A percentile compares a stretch with the other conserved stretches of the same genome.
phyloP scores from a whole-genome alignment of 1,139 yeast species.

The Pneumocystis murina region DNA sequence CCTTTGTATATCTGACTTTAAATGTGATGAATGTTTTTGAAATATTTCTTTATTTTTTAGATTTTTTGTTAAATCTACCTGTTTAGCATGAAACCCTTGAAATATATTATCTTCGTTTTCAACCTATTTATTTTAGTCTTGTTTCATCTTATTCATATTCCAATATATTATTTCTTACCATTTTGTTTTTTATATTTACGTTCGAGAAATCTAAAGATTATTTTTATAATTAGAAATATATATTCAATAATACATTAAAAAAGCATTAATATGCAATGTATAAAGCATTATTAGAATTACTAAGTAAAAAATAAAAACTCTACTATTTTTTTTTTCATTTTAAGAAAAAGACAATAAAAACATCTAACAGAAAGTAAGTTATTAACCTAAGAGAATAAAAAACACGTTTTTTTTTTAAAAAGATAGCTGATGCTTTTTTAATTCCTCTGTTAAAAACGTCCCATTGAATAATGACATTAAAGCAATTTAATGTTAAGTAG shows the following conservation, averaged over 20 bases:
- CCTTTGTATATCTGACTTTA: neutral
- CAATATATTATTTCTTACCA: neutral
- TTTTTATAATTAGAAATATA: neutral
- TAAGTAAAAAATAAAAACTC: neutral
- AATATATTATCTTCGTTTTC: neutral
- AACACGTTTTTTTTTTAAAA: neutral
- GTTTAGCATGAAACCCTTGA: neutral
- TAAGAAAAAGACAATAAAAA: neutral
- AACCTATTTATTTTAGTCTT: neutral
- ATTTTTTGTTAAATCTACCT: neutral
- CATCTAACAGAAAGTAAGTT: neutral
- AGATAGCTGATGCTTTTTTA: neutral
- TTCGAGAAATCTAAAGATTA: neutral
- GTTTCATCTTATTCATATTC: neutral
- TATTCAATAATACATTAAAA: neutral
- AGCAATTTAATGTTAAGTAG: neutral
- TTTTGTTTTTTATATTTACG: neutral
- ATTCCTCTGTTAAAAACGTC: neutral
- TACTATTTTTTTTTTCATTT: neutral
- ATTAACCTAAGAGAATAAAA: neutral
- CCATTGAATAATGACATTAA: neutral
- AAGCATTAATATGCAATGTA: neutral
- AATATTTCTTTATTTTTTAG: neutral
- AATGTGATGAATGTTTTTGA: neutral
- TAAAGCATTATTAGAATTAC: neutral